Conservation (phyloP, 306 rosid species). For the Crotalaria pallida region DNA sequence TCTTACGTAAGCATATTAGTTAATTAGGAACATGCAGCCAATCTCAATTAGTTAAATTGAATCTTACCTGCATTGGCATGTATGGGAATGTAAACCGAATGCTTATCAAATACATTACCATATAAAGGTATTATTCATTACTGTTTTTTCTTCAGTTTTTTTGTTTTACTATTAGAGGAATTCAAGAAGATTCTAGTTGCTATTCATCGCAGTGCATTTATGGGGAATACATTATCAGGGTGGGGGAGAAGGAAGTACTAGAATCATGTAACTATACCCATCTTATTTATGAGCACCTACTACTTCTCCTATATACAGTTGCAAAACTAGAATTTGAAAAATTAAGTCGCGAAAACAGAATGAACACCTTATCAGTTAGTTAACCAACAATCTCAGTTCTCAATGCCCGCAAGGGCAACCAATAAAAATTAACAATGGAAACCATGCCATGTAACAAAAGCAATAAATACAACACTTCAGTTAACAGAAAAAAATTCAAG, state of each 20-base stretch:
- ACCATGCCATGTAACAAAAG: not conserved
- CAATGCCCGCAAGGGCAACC: not conserved
- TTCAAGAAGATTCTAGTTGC: not conserved
- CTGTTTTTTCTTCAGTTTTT: not conserved
- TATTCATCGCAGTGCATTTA: not conserved
- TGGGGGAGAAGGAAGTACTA: not conserved
- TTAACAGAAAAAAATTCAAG: not conserved
- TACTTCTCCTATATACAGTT: not conserved
- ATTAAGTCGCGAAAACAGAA: slow-evolving; percentile 7
- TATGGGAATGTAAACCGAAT: not conserved
- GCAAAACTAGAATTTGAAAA: not conserved
- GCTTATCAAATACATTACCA: not conserved
- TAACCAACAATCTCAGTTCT: slow-evolving; percentile 5
- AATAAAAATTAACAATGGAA: not conserved
- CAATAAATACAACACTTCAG: not conserved
- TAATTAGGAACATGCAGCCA: not conserved
- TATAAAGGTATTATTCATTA: not conserved
- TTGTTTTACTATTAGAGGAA: not conserved
- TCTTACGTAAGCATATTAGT: not conserved
- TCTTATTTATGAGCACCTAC: slow-evolving; percentile 3
- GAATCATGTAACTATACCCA: not conserved
- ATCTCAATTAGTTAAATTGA: not conserved
- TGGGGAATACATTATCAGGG: not conserved
- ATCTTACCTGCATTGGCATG: not conserved
- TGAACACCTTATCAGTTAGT: not conserved